Evolutionary conservation across 352 stramenopile genomes (phyloP).

Genomic region (Globisporangium acanthophoron): DNA sequence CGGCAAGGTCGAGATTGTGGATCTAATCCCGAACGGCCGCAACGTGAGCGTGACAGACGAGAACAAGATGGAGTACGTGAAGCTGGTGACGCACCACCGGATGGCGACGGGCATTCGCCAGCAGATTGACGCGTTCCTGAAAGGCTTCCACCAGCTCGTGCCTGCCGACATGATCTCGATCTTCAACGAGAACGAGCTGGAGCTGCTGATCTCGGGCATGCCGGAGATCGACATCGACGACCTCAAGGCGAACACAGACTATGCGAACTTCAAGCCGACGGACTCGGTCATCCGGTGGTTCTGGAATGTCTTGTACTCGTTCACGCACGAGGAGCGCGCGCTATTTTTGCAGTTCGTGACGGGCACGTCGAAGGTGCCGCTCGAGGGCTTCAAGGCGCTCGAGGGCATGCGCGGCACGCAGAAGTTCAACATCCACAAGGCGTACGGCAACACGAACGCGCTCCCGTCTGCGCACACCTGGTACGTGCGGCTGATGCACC

Average conservation of each 20-base stretch:
- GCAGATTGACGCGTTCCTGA: conserved; percentile 90
- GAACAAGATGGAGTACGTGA: conserved; percentile 94
- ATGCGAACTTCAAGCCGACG: conserved; percentile 89
- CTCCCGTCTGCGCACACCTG: conserved; percentile 96
- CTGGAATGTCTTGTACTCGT: conserved; percentile 89
- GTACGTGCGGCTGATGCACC: conserved; percentile 29
- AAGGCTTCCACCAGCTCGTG: conserved; percentile 90
- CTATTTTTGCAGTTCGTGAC: conserved; percentile 94
- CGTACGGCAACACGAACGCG: conserved; percentile 85
- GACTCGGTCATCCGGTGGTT: conserved; percentile 92
- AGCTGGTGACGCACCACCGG: conserved; percentile 96
- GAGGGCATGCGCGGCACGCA: conserved; percentile 98
- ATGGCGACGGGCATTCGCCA: conserved; percentile 98
- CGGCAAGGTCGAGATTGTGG: conserved; percentile 80
- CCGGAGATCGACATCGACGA: conserved; percentile 93
- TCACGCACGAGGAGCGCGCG: conserved; percentile 89
- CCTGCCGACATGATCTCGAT: conserved; percentile 89
- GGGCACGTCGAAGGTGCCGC: conserved; percentile 90
- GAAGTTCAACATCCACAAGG: conserved; percentile 99
- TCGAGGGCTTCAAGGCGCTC: conserved; percentile 97
- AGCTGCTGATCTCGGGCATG: conserved; percentile 92
- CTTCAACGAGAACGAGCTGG: conserved; percentile 93
- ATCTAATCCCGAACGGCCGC: conserved; percentile 87
- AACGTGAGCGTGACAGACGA: conserved; percentile 86
- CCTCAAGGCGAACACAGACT: conserved; percentile 91